phyloP scores from a whole-genome alignment of 768 basidiomycete genomes.

The Sporobolomyces roseus region DNA sequence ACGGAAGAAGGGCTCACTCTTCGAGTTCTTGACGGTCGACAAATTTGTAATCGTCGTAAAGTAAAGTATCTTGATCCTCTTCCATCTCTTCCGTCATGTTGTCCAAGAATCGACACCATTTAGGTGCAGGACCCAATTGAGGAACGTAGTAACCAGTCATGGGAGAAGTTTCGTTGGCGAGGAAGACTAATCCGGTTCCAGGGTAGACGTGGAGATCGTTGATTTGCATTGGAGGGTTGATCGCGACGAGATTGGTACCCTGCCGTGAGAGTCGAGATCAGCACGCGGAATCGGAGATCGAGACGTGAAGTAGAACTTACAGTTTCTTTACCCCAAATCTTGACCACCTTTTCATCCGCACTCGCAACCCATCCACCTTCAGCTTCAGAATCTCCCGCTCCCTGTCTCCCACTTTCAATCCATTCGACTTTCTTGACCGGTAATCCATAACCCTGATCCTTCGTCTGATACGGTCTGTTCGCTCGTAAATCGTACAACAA shows the following conservation, averaged over 20 bases:
- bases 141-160: conserved; percentile 94
- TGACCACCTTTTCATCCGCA: conserved; percentile 94
- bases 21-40: conserved; percentile 79
- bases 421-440: conserved; percentile 78
- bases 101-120: conserved; percentile 96
- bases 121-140: conserved; percentile 90
- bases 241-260: conserved; percentile 82
- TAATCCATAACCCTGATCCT: conserved; percentile 95
- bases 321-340: conserved; percentile 86
- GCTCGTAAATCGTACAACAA: conserved; percentile 90
- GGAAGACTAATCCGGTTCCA: conserved; percentile 79
- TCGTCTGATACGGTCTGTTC: conserved; percentile 72
- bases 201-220: conserved; percentile 88
- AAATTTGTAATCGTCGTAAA: conserved; percentile 98
- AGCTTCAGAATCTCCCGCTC: conserved; percentile 54
- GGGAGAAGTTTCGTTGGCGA: conserved; percentile 93
- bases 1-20: conserved; percentile 58
- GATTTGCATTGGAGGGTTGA: conserved; percentile 83
- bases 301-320: conserved; percentile 53
- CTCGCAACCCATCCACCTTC: conserved; percentile 84
- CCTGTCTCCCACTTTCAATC: conserved; percentile 74
- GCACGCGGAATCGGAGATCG: conserved; percentile 10
- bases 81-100: conserved; percentile 95
- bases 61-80: conserved; percentile 69
- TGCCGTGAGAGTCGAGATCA: conserved; percentile 46